Conservation (phyloP, 192 early-diverging fungal species). For the Backusella sp. region DNA sequence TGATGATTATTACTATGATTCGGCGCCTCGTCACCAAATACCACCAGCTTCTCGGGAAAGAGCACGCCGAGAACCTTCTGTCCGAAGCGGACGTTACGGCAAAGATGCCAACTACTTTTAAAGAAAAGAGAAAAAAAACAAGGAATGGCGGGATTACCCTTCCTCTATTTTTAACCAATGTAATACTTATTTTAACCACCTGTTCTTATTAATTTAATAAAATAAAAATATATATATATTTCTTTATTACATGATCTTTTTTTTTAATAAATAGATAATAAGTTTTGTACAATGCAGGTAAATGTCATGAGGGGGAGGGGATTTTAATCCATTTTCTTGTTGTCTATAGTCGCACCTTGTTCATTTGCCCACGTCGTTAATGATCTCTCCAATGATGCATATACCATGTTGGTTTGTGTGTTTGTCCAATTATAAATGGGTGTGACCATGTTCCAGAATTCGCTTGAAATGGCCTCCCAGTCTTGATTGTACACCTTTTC, state of each 20-base stretch:
- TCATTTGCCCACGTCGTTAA: background rate
- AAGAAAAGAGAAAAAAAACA: background rate
- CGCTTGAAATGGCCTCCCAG: background rate
- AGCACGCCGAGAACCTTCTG: background rate
- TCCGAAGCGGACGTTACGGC: conserved; percentile 1
- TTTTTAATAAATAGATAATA: background rate
- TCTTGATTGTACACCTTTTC: background rate
- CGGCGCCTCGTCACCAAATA: background rate
- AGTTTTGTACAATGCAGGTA: background rate
- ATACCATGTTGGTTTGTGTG: background rate
- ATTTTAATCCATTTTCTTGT: background rate
- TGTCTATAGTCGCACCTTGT: background rate
- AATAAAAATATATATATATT: background rate
- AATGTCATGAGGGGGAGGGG: background rate
- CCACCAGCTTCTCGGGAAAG: background rate
- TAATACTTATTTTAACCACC: background rate
- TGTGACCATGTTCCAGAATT: background rate
- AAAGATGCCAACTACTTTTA: conserved; percentile 9
- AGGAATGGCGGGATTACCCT: background rate
- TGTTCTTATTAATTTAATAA: background rate
- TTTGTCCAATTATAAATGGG: background rate
- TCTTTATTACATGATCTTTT: background rate
- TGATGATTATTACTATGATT: conserved; percentile 17
- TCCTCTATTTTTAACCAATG: background rate
- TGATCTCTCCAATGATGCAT: background rate